phyloP scores from a whole-genome alignment of 2,329 filamentous ascomycete species.

The Pestalotiopsis sp. region DNA sequence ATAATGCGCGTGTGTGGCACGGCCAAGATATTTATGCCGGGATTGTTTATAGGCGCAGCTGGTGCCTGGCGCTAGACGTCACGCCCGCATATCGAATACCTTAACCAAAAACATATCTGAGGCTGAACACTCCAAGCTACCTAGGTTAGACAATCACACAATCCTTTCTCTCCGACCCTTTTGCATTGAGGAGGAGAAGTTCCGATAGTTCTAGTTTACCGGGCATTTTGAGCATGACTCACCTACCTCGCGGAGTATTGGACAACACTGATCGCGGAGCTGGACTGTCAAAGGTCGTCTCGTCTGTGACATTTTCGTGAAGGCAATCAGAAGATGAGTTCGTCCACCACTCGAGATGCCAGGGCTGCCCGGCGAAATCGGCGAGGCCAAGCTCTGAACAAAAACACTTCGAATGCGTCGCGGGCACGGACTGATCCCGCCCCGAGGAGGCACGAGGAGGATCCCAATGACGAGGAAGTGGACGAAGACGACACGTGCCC shows the following conservation, averaged over 20 bases:
- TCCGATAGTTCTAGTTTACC: no score
- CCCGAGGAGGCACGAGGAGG: not conserved
- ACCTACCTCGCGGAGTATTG: not conserved
- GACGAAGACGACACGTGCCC: conserved; percentile 45
- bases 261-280: not conserved
- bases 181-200: no score
- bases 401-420: not conserved
- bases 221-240: not conserved
- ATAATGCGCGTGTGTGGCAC: not conserved
- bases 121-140: not conserved
- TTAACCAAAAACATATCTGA: not conserved
- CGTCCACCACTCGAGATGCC: not conserved
- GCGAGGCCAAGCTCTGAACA: not conserved
- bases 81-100: not conserved
- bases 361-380: not conserved
- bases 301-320: no score
- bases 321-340: not conserved
- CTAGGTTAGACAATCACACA: not conserved
- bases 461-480: conserved; percentile 4
- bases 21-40: not conserved
- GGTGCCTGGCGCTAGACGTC: conserved; percentile 4
- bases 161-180: not conserved
- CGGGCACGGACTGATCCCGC: not conserved
- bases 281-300: no score
- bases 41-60: not conserved